Conservation (phyloP, 768 basidiomycete species). For the Boletellus ananiceps region DNA sequence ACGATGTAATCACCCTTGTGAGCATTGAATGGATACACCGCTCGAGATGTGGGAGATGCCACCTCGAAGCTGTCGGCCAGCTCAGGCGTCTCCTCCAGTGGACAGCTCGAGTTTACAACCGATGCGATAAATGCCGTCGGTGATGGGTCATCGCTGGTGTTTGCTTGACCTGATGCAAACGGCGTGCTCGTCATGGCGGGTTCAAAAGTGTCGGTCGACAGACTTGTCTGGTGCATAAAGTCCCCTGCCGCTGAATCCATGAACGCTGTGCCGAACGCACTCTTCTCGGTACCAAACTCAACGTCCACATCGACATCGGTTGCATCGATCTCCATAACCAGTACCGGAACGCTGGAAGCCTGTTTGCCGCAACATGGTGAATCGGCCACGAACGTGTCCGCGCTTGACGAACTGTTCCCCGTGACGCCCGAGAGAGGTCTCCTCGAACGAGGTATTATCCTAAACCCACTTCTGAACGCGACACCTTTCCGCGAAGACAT, state of each 20-base stretch:
- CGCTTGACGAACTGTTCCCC: constrained; percentile 13
- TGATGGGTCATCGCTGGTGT: not conserved
- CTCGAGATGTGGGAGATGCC: constrained; percentile 5
- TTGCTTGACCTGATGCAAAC: not conserved
- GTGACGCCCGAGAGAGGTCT: constrained; percentile 8
- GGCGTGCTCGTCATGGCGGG: constrained; percentile 19
- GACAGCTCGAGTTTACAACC: not conserved
- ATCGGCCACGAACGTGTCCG: constrained; percentile 22
- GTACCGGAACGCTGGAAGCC: constrained; percentile 4
- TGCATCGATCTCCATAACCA: not conserved
- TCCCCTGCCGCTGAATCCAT: not conserved
- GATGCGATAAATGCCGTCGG: not conserved
- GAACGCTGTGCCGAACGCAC: not conserved
- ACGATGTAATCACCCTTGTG: constrained; percentile 6
- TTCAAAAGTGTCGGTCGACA: constrained; percentile 5
- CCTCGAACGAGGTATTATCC: constrained; percentile 1
- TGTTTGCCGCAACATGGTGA: constrained; percentile 16
- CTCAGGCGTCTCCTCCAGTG: not conserved
- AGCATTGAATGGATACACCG: constrained; percentile 2
- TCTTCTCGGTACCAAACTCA: not conserved
- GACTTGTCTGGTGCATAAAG: not conserved
- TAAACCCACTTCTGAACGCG: not conserved
- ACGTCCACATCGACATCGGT: not conserved
- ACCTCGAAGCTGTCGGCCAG: not conserved
- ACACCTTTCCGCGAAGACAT: constrained; percentile 1